phyloP scores from a whole-genome alignment of 345 rosid genomes.

The Mangifera indica region DNA sequence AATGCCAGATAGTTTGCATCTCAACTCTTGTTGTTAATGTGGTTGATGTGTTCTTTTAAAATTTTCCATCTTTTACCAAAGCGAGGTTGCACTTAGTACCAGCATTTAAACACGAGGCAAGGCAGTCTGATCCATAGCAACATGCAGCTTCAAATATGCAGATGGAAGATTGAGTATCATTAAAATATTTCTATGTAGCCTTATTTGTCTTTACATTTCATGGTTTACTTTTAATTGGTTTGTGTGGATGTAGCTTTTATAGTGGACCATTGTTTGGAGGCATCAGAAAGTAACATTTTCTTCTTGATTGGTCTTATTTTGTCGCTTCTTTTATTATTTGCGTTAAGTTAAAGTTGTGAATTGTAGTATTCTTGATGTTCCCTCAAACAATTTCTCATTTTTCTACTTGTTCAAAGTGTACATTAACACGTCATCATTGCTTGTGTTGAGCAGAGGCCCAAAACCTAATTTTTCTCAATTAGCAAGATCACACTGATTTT shows the following conservation, averaged over 20 bases:
- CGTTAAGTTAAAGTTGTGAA: neutral
- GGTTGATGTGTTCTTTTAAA: slow-evolving; percentile 18
- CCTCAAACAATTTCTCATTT: too few relatives aligned
- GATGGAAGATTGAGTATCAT: neutral
- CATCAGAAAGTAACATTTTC: too few relatives aligned
- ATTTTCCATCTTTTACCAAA: slow-evolving; percentile 14
- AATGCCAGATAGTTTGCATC: slow-evolving; percentile 23
- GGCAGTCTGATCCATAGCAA: neutral
- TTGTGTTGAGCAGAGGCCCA: too few relatives aligned
- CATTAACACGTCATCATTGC: too few relatives aligned
- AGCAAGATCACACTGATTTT: too few relatives aligned
- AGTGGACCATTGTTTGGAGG: slow-evolving; percentile 12
- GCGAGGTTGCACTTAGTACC: slow-evolving; percentile 11
- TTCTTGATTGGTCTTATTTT: neutral
- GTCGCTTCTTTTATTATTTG: neutral
- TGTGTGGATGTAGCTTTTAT: slow-evolving; percentile 4
- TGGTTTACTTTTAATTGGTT: neutral
- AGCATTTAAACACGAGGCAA: slow-evolving; percentile 6
- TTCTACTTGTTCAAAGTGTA: too few relatives aligned
- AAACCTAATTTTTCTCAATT: too few relatives aligned
- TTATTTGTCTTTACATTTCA: too few relatives aligned
- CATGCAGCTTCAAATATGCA: slow-evolving; percentile 8
- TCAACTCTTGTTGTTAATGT: slow-evolving; percentile 19
- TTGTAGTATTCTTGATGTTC: neutral
- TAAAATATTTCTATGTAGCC: slow-evolving; percentile 2